A percentile compares a stretch with the other conserved stretches of the same genome.
phyloP scores from a whole-genome alignment of 129 eudicot species.

The Flaveria brownii region DNA sequence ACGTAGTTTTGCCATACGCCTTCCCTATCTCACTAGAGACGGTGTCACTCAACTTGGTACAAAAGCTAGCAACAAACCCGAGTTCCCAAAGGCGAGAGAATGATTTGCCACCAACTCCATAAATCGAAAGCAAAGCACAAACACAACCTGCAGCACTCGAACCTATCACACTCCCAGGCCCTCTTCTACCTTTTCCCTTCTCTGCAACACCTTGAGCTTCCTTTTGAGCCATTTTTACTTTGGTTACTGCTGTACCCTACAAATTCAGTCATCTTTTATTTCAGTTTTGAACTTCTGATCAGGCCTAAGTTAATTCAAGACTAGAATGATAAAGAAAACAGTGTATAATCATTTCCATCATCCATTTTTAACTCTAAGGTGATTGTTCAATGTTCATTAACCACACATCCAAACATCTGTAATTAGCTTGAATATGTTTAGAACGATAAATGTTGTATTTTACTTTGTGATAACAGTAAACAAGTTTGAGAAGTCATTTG shows the following conservation, averaged over 20 bases:
- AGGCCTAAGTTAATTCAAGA: background rate
- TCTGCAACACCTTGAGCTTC: constrained; percentile 98
- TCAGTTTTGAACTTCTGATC: constrained; percentile 7
- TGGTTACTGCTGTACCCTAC: constrained; percentile 93
- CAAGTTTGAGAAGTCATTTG: background rate
- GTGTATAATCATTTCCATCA: background rate
- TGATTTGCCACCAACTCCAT: constrained; percentile 64
- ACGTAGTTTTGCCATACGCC: constrained; percentile 94
- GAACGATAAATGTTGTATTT: background rate
- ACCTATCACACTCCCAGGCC: constrained; percentile 94
- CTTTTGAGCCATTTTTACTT: constrained; percentile 88
- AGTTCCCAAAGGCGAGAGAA: constrained; percentile 76
- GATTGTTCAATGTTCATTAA: too few species aligned
- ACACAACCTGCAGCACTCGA: constrained; percentile 99
- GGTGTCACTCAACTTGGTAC: constrained; percentile 95
- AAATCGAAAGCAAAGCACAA: constrained; percentile 86
- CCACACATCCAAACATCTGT: too few species aligned
- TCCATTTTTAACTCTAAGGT: too few species aligned
- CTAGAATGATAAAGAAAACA: background rate
- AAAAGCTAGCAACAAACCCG: constrained; percentile 95
- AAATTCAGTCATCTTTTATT: background rate
- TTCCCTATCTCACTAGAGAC: constrained; percentile 98
- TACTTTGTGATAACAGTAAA: background rate
- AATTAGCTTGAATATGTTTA: background rate
- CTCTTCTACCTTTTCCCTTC: constrained; percentile 92